Conservation (phyloP, 768 basidiomycete genomes). For the Coprinopsis cinerea region DNA sequence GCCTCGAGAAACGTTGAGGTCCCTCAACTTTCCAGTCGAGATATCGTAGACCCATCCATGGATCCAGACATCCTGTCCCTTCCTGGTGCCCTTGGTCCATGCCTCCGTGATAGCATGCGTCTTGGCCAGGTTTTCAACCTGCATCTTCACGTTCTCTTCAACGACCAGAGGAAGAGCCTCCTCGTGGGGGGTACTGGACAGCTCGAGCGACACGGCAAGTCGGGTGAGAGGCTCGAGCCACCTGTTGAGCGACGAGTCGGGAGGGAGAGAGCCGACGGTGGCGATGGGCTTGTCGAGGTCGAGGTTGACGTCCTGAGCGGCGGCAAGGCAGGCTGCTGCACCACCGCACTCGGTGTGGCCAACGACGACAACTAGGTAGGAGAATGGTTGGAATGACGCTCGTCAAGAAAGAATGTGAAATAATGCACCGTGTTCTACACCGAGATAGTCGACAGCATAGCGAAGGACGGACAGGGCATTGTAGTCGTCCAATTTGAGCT, state of each 20-base stretch:
- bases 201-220: conserved; percentile 41
- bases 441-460: conserved; percentile 66
- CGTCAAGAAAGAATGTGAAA: conserved; percentile 18
- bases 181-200: conserved; percentile 28
- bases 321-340: conserved; percentile 47
- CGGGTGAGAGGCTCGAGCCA: conserved; percentile 69
- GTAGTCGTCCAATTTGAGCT: conserved; percentile 67
- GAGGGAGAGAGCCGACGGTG: conserved; percentile 29
- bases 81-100: conserved; percentile 37
- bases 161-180: conserved; percentile 43
- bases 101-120: conserved; percentile 40
- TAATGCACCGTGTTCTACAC: conserved; percentile 71
- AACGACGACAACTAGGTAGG: conserved; percentile 61
- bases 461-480: conserved; percentile 66
- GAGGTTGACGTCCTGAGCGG: conserved; percentile 32
- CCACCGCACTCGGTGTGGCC: conserved; percentile 87
- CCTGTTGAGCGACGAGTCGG: conserved; percentile 48
- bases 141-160: conserved; percentile 54
- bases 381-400: conserved; percentile 27
- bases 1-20: conserved; percentile 45
- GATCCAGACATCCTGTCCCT: conserved; percentile 45
- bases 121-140: conserved; percentile 46
- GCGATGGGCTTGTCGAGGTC: conserved; percentile 24
- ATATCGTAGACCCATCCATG: conserved; percentile 75
- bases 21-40: conserved; percentile 48